phyloP scores from a whole-genome alignment of 2,329 filamentous ascomycete species.

The Fusarium xylarioides region DNA sequence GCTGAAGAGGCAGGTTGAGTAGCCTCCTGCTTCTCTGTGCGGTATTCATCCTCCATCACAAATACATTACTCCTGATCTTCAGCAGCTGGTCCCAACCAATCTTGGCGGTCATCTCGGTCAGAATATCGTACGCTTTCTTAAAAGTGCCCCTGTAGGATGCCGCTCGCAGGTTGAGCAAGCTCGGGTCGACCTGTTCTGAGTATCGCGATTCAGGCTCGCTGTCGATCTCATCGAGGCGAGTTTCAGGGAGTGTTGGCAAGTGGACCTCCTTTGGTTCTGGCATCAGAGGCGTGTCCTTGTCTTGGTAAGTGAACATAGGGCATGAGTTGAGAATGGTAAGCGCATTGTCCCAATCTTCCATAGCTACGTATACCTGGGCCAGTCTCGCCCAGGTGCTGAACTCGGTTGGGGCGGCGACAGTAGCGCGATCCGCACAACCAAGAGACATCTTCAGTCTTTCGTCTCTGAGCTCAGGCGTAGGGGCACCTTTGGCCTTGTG shows the following conservation, averaged over 20 bases:
- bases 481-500: slow-evolving; percentile 75
- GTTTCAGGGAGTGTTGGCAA: slow-evolving; percentile 90
- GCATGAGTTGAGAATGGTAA: slow-evolving; percentile 96
- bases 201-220: slow-evolving; percentile 82
- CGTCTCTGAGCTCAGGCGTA: slow-evolving; percentile 64
- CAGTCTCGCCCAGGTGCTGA: slow-evolving; percentile 93
- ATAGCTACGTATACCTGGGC: slow-evolving; percentile 93
- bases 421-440: slow-evolving; percentile 95
- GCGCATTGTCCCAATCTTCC: slow-evolving; percentile 95
- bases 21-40: slow-evolving; percentile 80
- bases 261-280: slow-evolving; percentile 86
- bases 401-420: slow-evolving; percentile 94
- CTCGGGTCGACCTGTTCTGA: slow-evolving; percentile 89
- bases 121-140: slow-evolving; percentile 92
- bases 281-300: slow-evolving; percentile 94
- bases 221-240: slow-evolving; percentile 94
- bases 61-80: slow-evolving; percentile 97
- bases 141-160: slow-evolving; percentile 93
- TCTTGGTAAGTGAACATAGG: slow-evolving; percentile 99
- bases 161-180: slow-evolving; percentile 84
- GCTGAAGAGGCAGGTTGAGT: slow-evolving; percentile 55
- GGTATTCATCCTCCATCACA: slow-evolving; percentile 99
- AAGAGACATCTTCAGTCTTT: slow-evolving; percentile 83
- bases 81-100: slow-evolving; percentile 96
- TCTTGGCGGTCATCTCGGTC: slow-evolving; percentile 94